A percentile compares a stretch with the other conserved stretches of the same genome.
These are phyloP conservation scores for Diophrys appendiculata DNA, from an alignment of 73 alveolate genomes.

Conservation along the genomic window DNA sequence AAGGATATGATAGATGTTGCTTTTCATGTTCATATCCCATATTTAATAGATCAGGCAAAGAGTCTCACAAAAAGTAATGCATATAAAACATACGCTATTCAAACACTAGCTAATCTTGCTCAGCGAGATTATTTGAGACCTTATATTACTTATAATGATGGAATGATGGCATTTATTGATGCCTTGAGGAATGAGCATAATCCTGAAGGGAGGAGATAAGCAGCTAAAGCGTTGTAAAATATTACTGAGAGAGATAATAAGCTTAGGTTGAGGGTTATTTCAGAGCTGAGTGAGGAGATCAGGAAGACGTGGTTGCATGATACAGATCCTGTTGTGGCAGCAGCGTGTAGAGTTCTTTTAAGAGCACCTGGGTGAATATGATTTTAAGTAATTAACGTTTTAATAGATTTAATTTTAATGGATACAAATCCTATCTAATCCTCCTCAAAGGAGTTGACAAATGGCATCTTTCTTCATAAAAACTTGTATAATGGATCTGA, in stretches of 20 bases:
- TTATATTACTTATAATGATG: constrained; percentile 40
- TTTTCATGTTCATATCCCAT: constrained; percentile 57
- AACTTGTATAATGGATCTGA: not conserved
- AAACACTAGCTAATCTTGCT: constrained; percentile 47
- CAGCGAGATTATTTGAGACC: constrained; percentile 41
- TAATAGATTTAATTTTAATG: no score
- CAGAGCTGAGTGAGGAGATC: constrained; percentile 39
- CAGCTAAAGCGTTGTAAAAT: constrained; percentile 45
- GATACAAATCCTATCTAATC: not conserved
- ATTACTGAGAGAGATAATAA: constrained; percentile 41
- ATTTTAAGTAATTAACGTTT: no score
- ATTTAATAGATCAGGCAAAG: constrained; percentile 50
- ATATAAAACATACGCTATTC: constrained; percentile 48
- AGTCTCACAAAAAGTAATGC: constrained; percentile 32
- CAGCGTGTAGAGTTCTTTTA: not conserved
- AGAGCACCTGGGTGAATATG: not conserved
- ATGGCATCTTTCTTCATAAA: not conserved
- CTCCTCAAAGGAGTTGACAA: not conserved
- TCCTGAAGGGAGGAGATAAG: constrained; percentile 44
- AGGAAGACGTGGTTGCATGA: constrained; percentile 33
- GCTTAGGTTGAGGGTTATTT: constrained; percentile 39
- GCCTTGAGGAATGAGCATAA: constrained; percentile 52
- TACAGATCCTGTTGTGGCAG: constrained; percentile 7
- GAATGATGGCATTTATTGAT: constrained; percentile 46
- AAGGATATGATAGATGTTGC: constrained; percentile 55